Conservation (phyloP, 164 flowering plant species). For the Warburgia ugandensis region DNA sequence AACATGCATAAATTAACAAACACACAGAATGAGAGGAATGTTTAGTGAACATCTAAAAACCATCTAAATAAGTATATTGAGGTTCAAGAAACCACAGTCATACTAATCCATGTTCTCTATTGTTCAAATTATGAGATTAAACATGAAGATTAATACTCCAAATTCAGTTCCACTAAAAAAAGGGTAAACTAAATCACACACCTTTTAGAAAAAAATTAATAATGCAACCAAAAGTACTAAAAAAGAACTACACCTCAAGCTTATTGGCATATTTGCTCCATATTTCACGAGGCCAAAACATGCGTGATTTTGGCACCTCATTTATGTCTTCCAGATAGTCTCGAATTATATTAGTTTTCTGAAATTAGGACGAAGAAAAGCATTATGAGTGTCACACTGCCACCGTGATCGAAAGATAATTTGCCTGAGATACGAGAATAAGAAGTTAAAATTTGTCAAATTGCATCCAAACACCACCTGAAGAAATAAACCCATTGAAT, state of each 20-base stretch:
- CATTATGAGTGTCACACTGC: neutral
- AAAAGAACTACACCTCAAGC: constrained; percentile 62
- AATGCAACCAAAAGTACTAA: neutral
- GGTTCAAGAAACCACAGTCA: too few species aligned
- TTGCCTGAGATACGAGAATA: neutral
- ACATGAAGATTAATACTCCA: neutral
- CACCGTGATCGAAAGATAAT: too few species aligned
- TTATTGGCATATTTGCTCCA: constrained; percentile 94
- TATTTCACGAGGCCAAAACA: constrained; percentile 98
- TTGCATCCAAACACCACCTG: constrained; percentile 44
- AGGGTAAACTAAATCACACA: neutral
- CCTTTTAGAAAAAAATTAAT: neutral
- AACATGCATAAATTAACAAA: constrained; percentile 3
- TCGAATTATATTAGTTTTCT: constrained; percentile 92
- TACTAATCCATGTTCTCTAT: too few species aligned
- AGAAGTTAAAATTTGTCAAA: neutral
- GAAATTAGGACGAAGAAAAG: constrained; percentile 16
- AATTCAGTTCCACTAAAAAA: neutral
- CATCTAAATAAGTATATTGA: too few species aligned
- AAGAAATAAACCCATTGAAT: constrained; percentile 97
- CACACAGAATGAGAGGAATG: neutral
- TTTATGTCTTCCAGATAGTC: constrained; percentile 96
- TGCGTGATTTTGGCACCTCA: constrained; percentile 93
- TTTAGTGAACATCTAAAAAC: neutral
- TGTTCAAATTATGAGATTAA: neutral